These are phyloP conservation scores for Melampsora occidentalis DNA, from an alignment of 1,284 basidiomycete genomes.

Conservation along the genomic window DNA sequence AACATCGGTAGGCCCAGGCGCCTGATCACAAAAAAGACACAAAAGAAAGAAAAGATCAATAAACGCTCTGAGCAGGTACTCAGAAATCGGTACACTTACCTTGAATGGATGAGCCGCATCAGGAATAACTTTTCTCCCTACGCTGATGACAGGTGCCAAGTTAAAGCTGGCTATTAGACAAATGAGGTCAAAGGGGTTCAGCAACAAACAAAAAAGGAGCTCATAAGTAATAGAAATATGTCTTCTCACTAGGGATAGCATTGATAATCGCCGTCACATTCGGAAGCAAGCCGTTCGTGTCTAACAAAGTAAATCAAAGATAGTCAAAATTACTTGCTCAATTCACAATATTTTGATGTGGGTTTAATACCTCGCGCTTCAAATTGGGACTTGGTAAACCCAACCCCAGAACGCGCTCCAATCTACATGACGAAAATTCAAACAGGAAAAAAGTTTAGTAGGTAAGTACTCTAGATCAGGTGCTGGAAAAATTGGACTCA, in stretches of 20 bases:
- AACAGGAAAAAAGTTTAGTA: too few species aligned
- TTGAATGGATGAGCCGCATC: constrained; percentile 40
- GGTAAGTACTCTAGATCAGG: too few species aligned
- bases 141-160: constrained; percentile 8
- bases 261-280: background rate
- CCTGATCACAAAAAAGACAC: background rate
- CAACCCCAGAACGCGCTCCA: background rate
- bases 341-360: background rate
- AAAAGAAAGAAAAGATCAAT: background rate
- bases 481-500: too few species aligned
- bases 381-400: background rate
- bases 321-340: background rate
- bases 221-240: background rate
- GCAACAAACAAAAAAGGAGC: background rate
- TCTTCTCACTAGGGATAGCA: constrained; percentile 1
- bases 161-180: background rate
- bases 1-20: background rate
- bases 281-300: background rate
- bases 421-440: too few species aligned
- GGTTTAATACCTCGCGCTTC: background rate
- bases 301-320: background rate
- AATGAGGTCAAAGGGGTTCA: background rate
- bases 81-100: background rate
- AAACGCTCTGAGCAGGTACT: too few species aligned
- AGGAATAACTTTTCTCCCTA: constrained; percentile 37